Percentiles rank a stretch among this genome's conserved stretches.
Evolutionary conservation across 2,329 filamentous ascomycete genomes (phyloP).

Genomic region (Nannizziopsis arthrosporioides): DNA sequence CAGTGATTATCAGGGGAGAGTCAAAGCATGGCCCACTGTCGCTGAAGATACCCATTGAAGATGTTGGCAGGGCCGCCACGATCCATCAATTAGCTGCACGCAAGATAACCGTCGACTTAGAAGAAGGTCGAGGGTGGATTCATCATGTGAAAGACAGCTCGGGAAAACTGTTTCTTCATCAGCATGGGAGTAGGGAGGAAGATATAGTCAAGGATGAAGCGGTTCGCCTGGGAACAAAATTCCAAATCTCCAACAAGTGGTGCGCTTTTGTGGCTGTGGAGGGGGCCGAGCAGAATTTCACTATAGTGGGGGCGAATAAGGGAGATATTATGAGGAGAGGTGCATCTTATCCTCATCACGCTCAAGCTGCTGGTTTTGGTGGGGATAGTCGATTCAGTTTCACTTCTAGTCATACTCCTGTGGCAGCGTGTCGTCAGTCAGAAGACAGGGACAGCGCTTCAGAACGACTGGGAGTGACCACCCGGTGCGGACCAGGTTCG

Average conservation of each 20-base stretch:
- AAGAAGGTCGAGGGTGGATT: slow-evolving; percentile 59
- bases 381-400: too few species aligned
- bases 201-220: slow-evolving; percentile 55
- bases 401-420: too few species aligned
- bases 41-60: slow-evolving; percentile 52
- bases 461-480: too few species aligned
- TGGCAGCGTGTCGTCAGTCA: too few species aligned
- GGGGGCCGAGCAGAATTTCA: background rate
- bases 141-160: slow-evolving; percentile 38
- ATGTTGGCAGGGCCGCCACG: slow-evolving; percentile 39
- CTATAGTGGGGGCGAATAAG: background rate
- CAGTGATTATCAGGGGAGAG: slow-evolving; percentile 48
- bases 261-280: slow-evolving; percentile 56
- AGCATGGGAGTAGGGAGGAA: slow-evolving; percentile 41
- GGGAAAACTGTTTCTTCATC: slow-evolving; percentile 37
- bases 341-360: too few species aligned
- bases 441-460: too few species aligned
- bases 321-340: background rate
- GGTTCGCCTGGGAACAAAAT: slow-evolving; percentile 52
- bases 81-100: slow-evolving; percentile 61
- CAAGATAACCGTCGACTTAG: slow-evolving; percentile 56
- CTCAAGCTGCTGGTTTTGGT: too few species aligned
- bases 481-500: too few species aligned
- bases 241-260: slow-evolving; percentile 57
- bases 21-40: slow-evolving; percentile 48